Evolutionary conservation across 371 early-diverging fungal species (phyloP).

Genomic region (Syncephalastrum contaminatum): DNA sequence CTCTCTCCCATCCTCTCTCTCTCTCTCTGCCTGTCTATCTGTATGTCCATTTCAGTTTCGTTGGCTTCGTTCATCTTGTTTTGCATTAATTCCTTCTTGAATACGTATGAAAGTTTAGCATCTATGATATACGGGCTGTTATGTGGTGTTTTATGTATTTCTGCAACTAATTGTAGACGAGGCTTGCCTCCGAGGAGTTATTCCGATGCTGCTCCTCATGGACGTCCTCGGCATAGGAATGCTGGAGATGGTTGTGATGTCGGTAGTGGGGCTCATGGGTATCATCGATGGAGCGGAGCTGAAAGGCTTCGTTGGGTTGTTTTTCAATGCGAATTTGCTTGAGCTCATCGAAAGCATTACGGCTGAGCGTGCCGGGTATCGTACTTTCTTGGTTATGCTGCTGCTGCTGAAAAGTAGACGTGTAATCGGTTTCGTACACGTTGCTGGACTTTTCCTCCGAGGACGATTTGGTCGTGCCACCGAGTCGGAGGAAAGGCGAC

Average conservation of each 20-base stretch:
- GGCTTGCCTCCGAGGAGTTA: no score
- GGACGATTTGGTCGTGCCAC: background rate
- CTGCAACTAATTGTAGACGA: no score
- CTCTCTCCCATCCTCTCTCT: slow-evolving; percentile 1
- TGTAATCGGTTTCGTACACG: slow-evolving; percentile 1
- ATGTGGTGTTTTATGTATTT: no score
- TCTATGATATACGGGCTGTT: background rate
- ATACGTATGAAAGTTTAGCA: background rate
- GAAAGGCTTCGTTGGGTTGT: no score
- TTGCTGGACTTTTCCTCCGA: slow-evolving; percentile 1
- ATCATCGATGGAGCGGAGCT: no score
- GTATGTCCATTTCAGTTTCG: background rate
- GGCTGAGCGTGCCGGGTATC: slow-evolving; percentile 8
- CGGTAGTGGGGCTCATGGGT: no score
- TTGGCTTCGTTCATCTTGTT: background rate
- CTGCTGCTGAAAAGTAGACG: slow-evolving; percentile 1
- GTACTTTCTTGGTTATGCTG: slow-evolving; percentile 4
- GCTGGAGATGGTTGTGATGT: no score
- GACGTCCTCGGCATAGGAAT: no score
- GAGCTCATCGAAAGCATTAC: slow-evolving; percentile 12
- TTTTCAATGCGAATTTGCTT: slow-evolving; percentile 7
- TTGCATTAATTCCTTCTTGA: slow-evolving; percentile 1
- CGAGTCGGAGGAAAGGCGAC: background rate
- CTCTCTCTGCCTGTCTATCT: background rate
- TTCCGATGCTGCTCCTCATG: no score